Percentiles rank a stretch among this genome's conserved stretches.
phyloP scores from a whole-genome alignment of 2,329 filamentous ascomycete genomes.

The Zasmidium angulare region DNA sequence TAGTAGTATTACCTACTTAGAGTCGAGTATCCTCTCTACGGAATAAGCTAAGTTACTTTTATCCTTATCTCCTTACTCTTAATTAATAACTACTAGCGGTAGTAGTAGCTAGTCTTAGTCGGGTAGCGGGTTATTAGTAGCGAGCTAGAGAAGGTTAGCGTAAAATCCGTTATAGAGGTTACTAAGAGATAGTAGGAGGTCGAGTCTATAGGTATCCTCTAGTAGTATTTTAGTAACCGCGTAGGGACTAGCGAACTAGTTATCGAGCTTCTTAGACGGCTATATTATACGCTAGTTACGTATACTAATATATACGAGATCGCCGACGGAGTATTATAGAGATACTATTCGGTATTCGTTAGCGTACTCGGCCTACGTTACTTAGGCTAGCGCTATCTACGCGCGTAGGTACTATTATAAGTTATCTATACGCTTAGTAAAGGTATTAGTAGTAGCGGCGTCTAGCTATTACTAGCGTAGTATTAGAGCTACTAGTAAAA shows the following conservation, averaged over 20 bases:
- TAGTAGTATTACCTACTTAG: not conserved
- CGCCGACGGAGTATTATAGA: not conserved
- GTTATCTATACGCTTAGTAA: not conserved
- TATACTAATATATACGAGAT: not conserved
- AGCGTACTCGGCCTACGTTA: not conserved
- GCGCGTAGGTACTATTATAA: not conserved
- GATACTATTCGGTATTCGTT: not conserved
- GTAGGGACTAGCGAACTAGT: not conserved
- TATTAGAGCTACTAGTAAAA: not conserved
- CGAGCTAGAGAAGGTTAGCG: too few species aligned
- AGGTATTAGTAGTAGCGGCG: not conserved
- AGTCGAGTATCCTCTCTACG: not conserved
- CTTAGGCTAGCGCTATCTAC: not conserved
- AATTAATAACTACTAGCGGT: too few species aligned
- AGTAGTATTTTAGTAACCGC: not conserved
- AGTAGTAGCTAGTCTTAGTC: too few species aligned
- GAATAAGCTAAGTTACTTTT: not conserved
- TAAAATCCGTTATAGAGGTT: too few species aligned
- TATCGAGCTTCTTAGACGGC: not conserved
- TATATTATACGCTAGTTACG: not conserved
- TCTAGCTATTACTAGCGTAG: not conserved
- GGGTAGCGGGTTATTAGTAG: too few species aligned
- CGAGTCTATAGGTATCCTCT: not conserved
- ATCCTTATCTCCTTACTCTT: too few species aligned
- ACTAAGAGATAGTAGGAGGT: not conserved